Conservation (phyloP, 768 basidiomycete genomes). For the Coprinellus micaceus region DNA sequence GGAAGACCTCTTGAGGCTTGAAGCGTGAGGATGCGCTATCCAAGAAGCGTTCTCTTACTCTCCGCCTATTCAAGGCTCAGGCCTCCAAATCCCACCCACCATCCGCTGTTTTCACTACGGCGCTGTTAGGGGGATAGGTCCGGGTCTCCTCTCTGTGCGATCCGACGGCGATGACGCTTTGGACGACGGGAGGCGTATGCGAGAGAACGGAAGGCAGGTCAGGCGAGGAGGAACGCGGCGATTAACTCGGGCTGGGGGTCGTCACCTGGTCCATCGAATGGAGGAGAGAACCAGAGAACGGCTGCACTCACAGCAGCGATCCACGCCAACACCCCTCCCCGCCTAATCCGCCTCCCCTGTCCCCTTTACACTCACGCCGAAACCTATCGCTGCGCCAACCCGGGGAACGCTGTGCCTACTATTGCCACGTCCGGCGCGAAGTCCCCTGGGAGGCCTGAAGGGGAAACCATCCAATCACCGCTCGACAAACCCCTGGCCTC, state of each 20-base stretch:
- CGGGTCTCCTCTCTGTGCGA: too few relatives aligned
- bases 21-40: too few relatives aligned
- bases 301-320: conserved; percentile 36
- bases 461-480: too few relatives aligned
- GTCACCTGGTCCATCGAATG: background rate
- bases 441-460: conserved; percentile 26
- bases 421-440: conserved; percentile 52
- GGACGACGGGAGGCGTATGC: conserved; percentile 1
- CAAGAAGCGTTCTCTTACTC: too few relatives aligned
- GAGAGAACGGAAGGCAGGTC: background rate
- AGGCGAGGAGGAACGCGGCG: background rate
- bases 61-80: too few relatives aligned
- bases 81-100: too few relatives aligned
- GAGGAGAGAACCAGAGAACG: conserved; percentile 23
- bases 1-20: too few relatives aligned
- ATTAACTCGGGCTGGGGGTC: background rate
- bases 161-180: conserved; percentile 16
- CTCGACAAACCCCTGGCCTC: too few relatives aligned
- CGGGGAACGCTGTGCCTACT: conserved; percentile 71
- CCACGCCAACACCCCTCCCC: conserved; percentile 8
- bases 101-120: too few relatives aligned
- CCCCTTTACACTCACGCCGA: conserved; percentile 19
- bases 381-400: conserved; percentile 58
- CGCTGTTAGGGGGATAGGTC: too few relatives aligned
- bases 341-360: background rate